Evolutionary conservation across 2,329 filamentous ascomycete genomes (phyloP), one percentile per base, ranked within the genome.

Genomic region (Corinectria fuckeliana): DNA sequence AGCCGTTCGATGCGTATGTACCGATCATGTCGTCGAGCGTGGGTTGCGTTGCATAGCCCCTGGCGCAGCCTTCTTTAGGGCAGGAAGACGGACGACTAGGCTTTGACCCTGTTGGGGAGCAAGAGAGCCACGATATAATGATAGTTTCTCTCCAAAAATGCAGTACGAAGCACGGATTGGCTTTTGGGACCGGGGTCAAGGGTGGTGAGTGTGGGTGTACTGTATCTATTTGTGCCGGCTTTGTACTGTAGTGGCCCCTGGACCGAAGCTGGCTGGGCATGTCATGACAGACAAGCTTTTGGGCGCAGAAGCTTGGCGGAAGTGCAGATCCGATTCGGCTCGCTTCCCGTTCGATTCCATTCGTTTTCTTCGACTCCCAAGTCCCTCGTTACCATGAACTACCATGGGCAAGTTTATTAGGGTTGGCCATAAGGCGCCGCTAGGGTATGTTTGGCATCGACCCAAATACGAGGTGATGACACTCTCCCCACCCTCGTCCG

Each of bases 241-340:
- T 34, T 34, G 25, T n/a, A 23, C 13, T 38, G 36, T 28, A 25
- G 45, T 41, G 44, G 50, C 25, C 55, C 55, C 32, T 36, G 48
- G 34, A 48, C 21, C 4, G 45, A 42, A 45, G 50, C 36, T 44
- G 45, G 38, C 38, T 50, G 25, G 56, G 38, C 49, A 41, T 42
- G 51, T 34, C 30, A 60, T 59, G 51, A 39, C 28, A 62, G 62
- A 66, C 62, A 65, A 65, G 63, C 63, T 66, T 62, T 66, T 64
- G 49, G 51, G 48, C 56, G 52, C 56, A 56, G 58, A 56, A 58
- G 59, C 63, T 66, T 66, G 62, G 63, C 63, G 58, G 62, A 57
- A 47, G 48, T 47, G 63, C 61, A 65, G 63, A 61, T 65, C 61
- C 63, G 63, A 63, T 63, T 59, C 45, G 58, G 32, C 44, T 61